These are phyloP conservation scores for Lathyrus sativus DNA, from an alignment of 306 rosid genomes.

Conservation along the genomic window DNA sequence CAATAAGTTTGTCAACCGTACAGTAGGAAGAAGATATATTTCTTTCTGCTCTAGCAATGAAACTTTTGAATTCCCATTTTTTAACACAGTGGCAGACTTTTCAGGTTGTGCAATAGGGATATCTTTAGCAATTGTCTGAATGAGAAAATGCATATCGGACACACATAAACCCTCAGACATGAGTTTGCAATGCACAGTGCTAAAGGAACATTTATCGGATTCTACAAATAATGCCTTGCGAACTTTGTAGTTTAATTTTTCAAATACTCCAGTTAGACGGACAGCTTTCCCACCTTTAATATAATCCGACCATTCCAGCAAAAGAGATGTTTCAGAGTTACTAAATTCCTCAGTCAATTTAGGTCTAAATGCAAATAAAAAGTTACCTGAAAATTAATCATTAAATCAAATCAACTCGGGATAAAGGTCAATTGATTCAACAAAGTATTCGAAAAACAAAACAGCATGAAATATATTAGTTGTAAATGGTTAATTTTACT, in stretches of 20 bases:
- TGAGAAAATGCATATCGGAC: constrained; percentile 73
- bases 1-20: constrained; percentile 75
- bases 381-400: constrained; percentile 79
- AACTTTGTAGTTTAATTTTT: constrained; percentile 80
- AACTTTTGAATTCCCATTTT: constrained; percentile 53
- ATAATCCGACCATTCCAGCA: constrained; percentile 78
- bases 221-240: constrained; percentile 69
- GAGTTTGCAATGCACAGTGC: constrained; percentile 68
- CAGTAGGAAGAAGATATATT: constrained; percentile 87
- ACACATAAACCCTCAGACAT: constrained; percentile 54
- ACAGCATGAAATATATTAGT: neutral
- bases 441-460: constrained; percentile 4
- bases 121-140: constrained; percentile 69
- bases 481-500: no score
- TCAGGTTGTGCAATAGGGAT: constrained; percentile 65
- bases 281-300: constrained; percentile 92
- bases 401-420: constrained; percentile 38
- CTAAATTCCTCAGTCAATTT: constrained; percentile 50
- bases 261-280: constrained; percentile 78
- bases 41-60: constrained; percentile 83
- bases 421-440: constrained; percentile 19
- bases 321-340: constrained; percentile 50
- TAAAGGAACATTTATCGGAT: constrained; percentile 67
- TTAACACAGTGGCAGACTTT: constrained; percentile 41
- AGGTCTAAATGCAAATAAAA: constrained; percentile 85